Percentiles rank a stretch among this genome's conserved stretches.
These are phyloP conservation scores for Endotrypanum monterogeii DNA, from an alignment of 208 protist species.

Conservation along the genomic window DNA sequence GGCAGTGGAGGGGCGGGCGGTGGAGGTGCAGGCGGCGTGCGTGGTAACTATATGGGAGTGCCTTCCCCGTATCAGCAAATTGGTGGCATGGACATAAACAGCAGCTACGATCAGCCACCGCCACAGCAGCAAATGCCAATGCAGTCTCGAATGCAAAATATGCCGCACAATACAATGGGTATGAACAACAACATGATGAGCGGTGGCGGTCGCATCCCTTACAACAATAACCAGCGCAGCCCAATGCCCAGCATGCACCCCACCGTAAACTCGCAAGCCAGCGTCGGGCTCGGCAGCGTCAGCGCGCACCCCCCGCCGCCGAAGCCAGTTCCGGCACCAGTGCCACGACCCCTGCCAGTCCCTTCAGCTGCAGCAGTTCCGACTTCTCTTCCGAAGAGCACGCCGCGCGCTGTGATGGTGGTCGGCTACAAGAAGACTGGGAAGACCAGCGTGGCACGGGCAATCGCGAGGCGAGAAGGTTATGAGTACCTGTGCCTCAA, in stretches of 20 bases:
- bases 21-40: constrained; percentile 11
- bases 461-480: constrained; percentile 47
- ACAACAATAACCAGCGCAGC: constrained; percentile 11
- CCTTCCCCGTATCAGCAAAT: constrained; percentile 14
- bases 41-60: constrained; percentile 10
- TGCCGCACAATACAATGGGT: constrained; percentile 7
- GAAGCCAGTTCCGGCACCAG: constrained; percentile 1
- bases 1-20: constrained; percentile 15
- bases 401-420: constrained; percentile 72
- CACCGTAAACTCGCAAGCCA: constrained; percentile 9
- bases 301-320: constrained; percentile 16
- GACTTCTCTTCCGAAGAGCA: constrained; percentile 39
- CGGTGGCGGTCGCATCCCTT: constrained; percentile 14
- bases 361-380: constrained; percentile 3
- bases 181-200: constrained; percentile 33
- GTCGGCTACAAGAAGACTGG: constrained; percentile 69
- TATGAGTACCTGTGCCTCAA: constrained; percentile 75
- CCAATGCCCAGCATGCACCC: constrained; percentile 9
- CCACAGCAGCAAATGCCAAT: constrained; percentile 29
- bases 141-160: constrained; percentile 15
- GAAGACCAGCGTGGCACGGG: constrained; percentile 73
- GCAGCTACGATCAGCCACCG: constrained; percentile 17
- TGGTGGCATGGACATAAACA: constrained; percentile 18
- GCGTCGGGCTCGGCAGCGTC: constrained; percentile 11
- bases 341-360: constrained; percentile 7